A percentile compares a stretch with the other conserved stretches of the same genome.
phyloP scores from a whole-genome alignment of 176 grass and related monocot genomes.

The Avena atlantica region DNA sequence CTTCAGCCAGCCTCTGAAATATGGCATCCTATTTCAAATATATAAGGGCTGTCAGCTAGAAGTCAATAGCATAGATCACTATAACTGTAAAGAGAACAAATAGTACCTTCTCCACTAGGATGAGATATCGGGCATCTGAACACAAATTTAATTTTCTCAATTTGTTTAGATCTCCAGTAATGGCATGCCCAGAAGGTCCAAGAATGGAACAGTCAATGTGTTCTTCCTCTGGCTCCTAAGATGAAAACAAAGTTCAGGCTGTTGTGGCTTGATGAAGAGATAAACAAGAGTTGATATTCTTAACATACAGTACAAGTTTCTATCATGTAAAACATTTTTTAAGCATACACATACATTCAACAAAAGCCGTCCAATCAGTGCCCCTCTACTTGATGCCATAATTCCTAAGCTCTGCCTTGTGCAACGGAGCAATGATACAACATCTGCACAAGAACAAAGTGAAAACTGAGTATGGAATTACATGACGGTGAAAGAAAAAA shows the following conservation, averaged over 20 bases:
- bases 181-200: conserved; percentile 76
- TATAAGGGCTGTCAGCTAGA: neutral
- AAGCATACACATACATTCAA: conserved; percentile 57
- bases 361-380: conserved; percentile 71
- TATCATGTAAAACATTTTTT: conserved; percentile 25
- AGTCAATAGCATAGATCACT: neutral
- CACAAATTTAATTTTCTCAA: conserved; percentile 67
- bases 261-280: neutral
- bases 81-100: conserved; percentile 7
- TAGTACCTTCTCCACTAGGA: conserved; percentile 87
- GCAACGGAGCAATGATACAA: conserved; percentile 83
- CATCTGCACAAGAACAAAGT: conserved; percentile 57
- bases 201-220: conserved; percentile 79
- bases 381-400: conserved; percentile 88
- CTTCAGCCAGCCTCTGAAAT: conserved; percentile 98
- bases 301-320: conserved; percentile 15
- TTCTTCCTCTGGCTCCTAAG: conserved; percentile 65
- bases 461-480: neutral
- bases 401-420: conserved; percentile 92
- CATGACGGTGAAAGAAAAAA: neutral
- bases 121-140: conserved; percentile 83
- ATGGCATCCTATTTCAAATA: conserved; percentile 78
- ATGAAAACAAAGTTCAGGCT: conserved; percentile 34
- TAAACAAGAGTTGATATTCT: neutral
- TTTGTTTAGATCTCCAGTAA: conserved; percentile 76